A percentile compares a stretch with the other conserved stretches of the same genome.
Evolutionary conservation across 1,284 basidiomycete species (phyloP).

Genomic region (Laetiporus sulphureus): DNA sequence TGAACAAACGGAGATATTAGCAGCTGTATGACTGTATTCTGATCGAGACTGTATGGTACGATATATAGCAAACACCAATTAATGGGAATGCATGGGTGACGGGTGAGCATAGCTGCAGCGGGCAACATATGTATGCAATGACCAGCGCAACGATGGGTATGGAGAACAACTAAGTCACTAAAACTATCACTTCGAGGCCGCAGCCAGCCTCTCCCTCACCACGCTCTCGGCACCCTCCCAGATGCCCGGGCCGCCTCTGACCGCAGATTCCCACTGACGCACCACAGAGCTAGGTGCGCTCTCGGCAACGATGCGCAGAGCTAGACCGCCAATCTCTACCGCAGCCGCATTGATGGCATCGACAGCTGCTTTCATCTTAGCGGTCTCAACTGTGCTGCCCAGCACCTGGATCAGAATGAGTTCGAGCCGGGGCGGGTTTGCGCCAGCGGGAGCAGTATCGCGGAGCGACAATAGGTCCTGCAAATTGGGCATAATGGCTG

Average conservation of each 20-base stretch:
- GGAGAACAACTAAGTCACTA: not conserved
- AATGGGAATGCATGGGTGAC: too few relatives aligned
- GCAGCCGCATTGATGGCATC: constrained; percentile 20
- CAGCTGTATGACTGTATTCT: too few relatives aligned
- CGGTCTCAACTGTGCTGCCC: constrained; percentile 14
- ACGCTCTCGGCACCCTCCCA: constrained; percentile 25
- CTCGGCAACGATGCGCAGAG: constrained; percentile 27
- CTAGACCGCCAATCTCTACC: constrained; percentile 15
- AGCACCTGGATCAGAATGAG: constrained; percentile 29
- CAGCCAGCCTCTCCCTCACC: constrained; percentile 14
- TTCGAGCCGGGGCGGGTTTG: constrained; percentile 14
- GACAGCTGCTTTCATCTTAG: constrained; percentile 15
- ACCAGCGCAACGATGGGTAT: not conserved
- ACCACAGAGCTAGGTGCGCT: constrained; percentile 25
- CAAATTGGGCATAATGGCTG: constrained; percentile 18
- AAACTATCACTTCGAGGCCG: constrained; percentile 1
- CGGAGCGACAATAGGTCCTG: constrained; percentile 14
- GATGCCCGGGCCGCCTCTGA: constrained; percentile 19
- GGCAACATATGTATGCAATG: not conserved
- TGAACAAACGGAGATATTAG: too few relatives aligned
- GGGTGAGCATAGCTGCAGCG: too few relatives aligned
- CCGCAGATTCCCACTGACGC: constrained; percentile 28
- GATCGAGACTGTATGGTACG: too few relatives aligned
- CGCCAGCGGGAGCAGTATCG: constrained; percentile 3
- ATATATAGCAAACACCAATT: too few relatives aligned